A percentile compares a stretch with the other conserved stretches of the same genome.
These are phyloP conservation scores for Saturnispora quitensis DNA, from an alignment of 805 yeast genomes.

Conservation along the genomic window DNA sequence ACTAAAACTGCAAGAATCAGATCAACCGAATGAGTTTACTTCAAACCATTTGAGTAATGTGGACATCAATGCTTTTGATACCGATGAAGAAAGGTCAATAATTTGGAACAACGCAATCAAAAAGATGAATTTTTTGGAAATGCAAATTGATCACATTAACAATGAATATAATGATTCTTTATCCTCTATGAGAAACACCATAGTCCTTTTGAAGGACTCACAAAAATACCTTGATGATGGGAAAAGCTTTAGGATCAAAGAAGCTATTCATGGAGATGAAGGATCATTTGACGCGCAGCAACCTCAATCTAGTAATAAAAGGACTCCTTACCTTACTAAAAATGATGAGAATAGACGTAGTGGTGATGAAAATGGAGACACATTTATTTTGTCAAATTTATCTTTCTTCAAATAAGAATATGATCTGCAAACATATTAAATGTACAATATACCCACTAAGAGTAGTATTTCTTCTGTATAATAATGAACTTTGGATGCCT, in stretches of 20 bases:
- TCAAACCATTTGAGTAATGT: not conserved
- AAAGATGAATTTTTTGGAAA: conserved; percentile 15
- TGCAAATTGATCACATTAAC: conserved; percentile 10
- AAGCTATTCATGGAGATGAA: conserved; percentile 3
- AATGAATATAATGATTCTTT: conserved; percentile 14
- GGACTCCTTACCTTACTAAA: not conserved
- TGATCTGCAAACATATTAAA: not conserved
- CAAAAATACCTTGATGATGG: conserved; percentile 13
- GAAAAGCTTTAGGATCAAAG: not conserved
- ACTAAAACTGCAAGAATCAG: not conserved
- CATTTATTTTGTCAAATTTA: conserved; percentile 11
- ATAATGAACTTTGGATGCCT: not conserved
- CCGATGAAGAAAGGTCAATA: conserved; percentile 4
- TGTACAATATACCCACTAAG: not conserved
- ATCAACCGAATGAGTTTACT: not conserved
- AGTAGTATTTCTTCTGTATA: not conserved
- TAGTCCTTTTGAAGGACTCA: conserved; percentile 16
- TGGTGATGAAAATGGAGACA: conserved; percentile 9
- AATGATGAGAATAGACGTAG: not conserved
- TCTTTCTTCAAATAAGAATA: conserved; percentile 6
- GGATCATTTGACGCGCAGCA: not conserved
- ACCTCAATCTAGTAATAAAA: not conserved
- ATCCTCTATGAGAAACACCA: conserved; percentile 15
- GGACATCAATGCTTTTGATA: not conserved
- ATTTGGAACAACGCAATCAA: conserved; percentile 3